A percentile compares a stretch with the other conserved stretches of the same genome.
Evolutionary conservation across 805 yeast species (phyloP).

Genomic region (Zygosaccharomyces siamensis): DNA sequence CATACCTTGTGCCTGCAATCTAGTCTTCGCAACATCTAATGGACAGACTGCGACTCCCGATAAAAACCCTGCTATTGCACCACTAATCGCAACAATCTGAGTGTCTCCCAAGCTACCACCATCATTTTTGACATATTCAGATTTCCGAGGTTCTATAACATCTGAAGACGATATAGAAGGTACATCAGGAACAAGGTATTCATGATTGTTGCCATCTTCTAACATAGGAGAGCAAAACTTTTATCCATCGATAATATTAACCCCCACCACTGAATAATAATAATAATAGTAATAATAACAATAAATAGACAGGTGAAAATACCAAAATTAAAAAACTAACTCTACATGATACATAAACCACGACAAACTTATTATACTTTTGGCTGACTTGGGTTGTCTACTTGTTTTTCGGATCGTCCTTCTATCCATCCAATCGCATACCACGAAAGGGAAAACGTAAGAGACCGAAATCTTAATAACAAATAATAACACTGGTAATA

Average conservation of each 20-base stretch:
- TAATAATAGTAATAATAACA: no score
- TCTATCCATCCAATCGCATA: background rate
- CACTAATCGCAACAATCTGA: constrained; percentile 73
- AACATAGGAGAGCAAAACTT: background rate
- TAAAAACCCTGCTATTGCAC: constrained; percentile 89
- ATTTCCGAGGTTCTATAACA: constrained; percentile 18
- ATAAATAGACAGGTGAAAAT: no score
- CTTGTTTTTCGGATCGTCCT: background rate
- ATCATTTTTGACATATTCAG: background rate
- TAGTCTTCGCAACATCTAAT: constrained; percentile 88
- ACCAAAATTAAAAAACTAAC: no score
- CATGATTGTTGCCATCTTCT: constrained; percentile 7
- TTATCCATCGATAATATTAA: background rate
- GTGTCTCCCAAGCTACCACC: constrained; percentile 35
- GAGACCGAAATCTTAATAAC: no score
- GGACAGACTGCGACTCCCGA: constrained; percentile 93
- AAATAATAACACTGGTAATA: no score
- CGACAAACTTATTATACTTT: background rate
- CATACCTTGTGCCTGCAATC: constrained; percentile 87
- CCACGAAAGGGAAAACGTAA: background rate
- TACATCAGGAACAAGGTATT: constrained; percentile 23
- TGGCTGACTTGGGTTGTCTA: background rate
- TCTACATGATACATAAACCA: background rate
- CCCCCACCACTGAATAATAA: background rate
- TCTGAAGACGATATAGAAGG: constrained; percentile 23